Evolutionary conservation across 139 green algal genomes (phyloP).

Genomic region (Ettlia oleoabundans): DNA sequence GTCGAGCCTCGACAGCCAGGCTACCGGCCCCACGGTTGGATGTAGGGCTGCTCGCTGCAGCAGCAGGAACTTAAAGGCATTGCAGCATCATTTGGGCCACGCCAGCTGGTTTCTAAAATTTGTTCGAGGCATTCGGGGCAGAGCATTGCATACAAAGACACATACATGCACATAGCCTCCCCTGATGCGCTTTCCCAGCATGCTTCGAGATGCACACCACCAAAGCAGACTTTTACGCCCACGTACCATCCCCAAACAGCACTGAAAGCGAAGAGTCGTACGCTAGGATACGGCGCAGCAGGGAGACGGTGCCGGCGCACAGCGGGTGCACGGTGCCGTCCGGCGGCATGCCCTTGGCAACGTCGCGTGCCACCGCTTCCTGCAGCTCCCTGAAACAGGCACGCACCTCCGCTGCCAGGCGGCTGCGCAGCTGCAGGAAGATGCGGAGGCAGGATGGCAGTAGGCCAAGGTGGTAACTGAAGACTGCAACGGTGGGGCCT

Average conservation of each 20-base stretch:
- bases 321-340: constrained; percentile 79
- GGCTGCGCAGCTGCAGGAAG: constrained; percentile 25
- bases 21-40: background rate
- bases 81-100: too few relatives aligned
- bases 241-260: constrained; percentile 36
- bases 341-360: constrained; percentile 24
- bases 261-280: constrained; percentile 38
- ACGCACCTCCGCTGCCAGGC: constrained; percentile 26
- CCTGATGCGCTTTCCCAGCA: too few relatives aligned
- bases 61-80: too few relatives aligned
- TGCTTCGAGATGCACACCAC: background rate
- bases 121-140: too few relatives aligned
- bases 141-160: too few relatives aligned
- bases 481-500: background rate
- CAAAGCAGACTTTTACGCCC: background rate
- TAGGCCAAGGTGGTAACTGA: background rate
- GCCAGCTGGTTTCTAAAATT: too few relatives aligned
- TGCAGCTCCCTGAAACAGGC: constrained; percentile 58
- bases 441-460: background rate
- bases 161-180: too few relatives aligned
- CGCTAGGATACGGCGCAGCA: constrained; percentile 61
- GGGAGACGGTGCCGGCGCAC: constrained; percentile 60
- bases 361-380: constrained; percentile 45
- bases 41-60: background rate
- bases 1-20: constrained; percentile 15